A percentile compares a stretch with the other conserved stretches of the same genome.
phyloP scores from a whole-genome alignment of 2,329 filamentous ascomycete species.

The Aspergillus sp. region DNA sequence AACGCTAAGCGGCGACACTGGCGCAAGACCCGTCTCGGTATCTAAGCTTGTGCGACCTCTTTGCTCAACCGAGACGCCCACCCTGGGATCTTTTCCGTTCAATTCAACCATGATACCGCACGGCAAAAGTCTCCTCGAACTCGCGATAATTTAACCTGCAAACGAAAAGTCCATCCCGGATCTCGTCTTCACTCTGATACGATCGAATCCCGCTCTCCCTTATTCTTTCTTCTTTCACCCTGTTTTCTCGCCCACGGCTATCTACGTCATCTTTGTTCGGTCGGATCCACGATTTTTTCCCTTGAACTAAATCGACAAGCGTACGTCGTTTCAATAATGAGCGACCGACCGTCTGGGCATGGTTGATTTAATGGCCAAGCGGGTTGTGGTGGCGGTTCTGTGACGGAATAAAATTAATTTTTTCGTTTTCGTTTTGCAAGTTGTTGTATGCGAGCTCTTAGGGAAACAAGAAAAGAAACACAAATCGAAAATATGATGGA shows the following conservation, averaged over 20 bases:
- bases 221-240: not conserved
- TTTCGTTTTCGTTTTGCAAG: conserved; percentile 12
- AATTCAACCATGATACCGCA: conserved; percentile 29
- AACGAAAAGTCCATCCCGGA: conserved; percentile 6
- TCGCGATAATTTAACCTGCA: conserved; percentile 19
- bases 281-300: not conserved
- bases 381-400: conserved; percentile 10
- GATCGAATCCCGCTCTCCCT: conserved; percentile 7
- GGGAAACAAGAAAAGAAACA: conserved; percentile 14
- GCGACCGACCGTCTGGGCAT: not conserved
- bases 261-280: not conserved
- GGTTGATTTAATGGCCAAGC: not conserved
- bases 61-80: conserved; percentile 33
- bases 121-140: conserved; percentile 6
- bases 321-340: not conserved
- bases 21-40: conserved; percentile 99
- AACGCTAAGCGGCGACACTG: conserved; percentile 99
- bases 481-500: conserved; percentile 26
- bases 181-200: conserved; percentile 15
- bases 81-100: conserved; percentile 25
- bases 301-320: not conserved
- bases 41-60: conserved; percentile 65
- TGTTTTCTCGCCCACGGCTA: not conserved
- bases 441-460: conserved; percentile 23
- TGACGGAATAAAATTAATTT: conserved; percentile 9